Conservation (phyloP, 2,329 filamentous ascomycete genomes). For the Chalara sp. region DNA sequence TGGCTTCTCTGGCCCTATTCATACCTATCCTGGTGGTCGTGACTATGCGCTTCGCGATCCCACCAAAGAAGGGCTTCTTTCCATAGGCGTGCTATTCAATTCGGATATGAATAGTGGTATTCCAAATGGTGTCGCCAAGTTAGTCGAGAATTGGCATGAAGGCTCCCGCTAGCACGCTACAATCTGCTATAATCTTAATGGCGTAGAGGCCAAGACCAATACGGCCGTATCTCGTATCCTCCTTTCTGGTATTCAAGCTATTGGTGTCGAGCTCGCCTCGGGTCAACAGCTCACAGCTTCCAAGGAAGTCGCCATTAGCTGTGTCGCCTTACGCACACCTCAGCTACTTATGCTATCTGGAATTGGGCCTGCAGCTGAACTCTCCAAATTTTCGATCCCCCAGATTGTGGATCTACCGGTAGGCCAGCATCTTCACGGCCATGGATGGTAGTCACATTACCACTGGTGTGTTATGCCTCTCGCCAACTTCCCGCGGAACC, state of each 20-base stretch:
- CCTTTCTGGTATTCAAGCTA: not conserved
- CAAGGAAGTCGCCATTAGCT: constrained; percentile 38
- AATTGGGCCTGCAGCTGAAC: constrained; percentile 22
- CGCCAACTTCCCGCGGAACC: constrained; percentile 10
- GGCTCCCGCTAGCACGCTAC: not conserved
- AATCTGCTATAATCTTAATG: not conserved
- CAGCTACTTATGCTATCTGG: constrained; percentile 38
- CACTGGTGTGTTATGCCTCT: constrained; percentile 1
- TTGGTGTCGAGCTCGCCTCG: not conserved
- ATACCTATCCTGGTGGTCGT: not conserved
- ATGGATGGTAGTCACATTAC: constrained; percentile 6
- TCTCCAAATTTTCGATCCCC: not conserved
- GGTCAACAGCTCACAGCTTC: not conserved
- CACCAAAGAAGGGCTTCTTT: not conserved
- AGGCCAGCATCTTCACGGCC: not conserved
- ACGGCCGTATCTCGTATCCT: not conserved
- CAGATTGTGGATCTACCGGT: not conserved
- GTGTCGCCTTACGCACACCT: constrained; percentile 37
- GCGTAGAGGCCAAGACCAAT: not conserved
- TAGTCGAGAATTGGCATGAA: constrained; percentile 1
- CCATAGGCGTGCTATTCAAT: not conserved
- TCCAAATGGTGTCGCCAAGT: not conserved
- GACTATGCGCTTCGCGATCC: not conserved
- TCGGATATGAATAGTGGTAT: not conserved
- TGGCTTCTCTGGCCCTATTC: not conserved